These are phyloP conservation scores for Fraxinus platypoda DNA, from an alignment of 305 asterid species.

Conservation along the genomic window DNA sequence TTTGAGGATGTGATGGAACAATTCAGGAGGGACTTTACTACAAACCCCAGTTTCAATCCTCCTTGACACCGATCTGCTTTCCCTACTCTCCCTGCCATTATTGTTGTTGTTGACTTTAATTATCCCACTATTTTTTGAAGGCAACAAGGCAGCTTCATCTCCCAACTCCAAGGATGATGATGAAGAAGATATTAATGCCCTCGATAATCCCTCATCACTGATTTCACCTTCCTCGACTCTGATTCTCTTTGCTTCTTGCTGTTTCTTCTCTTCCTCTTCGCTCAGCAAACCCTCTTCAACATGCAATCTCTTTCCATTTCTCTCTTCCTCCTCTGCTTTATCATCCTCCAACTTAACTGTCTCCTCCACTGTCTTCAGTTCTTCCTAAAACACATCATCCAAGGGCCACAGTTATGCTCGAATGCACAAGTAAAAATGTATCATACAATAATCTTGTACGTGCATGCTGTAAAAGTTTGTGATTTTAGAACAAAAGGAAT, in stretches of 20 bases:
- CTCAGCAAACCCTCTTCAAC: conserved; percentile 46
- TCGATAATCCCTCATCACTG: conserved; percentile 37
- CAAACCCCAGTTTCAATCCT: conserved; percentile 69
- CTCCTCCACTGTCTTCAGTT: conserved; percentile 29
- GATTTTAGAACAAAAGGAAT: neutral
- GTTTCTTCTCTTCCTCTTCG: conserved; percentile 54
- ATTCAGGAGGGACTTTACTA: conserved; percentile 81
- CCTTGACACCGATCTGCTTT: conserved; percentile 33
- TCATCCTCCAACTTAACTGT: conserved; percentile 25
- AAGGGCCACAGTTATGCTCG: neutral
- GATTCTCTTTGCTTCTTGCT: conserved; percentile 58
- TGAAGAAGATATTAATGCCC: conserved; percentile 23
- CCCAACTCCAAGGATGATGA: conserved; percentile 32
- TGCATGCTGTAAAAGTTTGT: neutral
- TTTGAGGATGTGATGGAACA: conserved; percentile 82
- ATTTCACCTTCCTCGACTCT: conserved; percentile 51
- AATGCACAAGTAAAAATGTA: neutral
- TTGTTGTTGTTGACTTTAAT: conserved; percentile 18
- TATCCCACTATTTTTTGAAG: conserved; percentile 28
- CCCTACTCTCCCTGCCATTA: conserved; percentile 33
- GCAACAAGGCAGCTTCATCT: conserved; percentile 41
- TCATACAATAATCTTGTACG: neutral
- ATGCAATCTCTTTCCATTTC: conserved; percentile 48
- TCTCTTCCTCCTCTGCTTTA: conserved; percentile 34
- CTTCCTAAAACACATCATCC: conserved; percentile 46